Conservation (phyloP, 225 moss, liverwort and hornwort genomes). For the Sphagnum contortum region DNA sequence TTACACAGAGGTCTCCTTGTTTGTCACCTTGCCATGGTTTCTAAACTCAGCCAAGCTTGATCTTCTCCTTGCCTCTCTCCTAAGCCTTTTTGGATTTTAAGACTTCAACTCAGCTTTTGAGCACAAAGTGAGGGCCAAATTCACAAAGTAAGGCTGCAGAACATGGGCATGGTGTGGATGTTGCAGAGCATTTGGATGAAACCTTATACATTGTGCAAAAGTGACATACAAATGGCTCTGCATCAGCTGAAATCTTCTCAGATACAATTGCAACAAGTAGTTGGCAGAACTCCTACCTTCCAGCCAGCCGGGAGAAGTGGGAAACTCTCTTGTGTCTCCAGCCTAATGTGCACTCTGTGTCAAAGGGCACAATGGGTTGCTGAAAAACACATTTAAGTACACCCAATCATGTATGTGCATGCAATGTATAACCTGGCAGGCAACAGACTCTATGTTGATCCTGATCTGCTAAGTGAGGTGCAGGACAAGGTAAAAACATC, state of each 20-base stretch:
- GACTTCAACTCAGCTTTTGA: too few relatives aligned
- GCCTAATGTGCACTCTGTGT: slow-evolving; percentile 9
- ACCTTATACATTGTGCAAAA: slow-evolving; percentile 39
- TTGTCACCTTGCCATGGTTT: slow-evolving; percentile 58
- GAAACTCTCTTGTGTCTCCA: slow-evolving; percentile 20
- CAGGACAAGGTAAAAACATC: slow-evolving; percentile 34
- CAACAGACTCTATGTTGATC: slow-evolving; percentile 46
- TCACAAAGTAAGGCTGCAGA: too few relatives aligned
- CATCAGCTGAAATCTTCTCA: slow-evolving; percentile 29
- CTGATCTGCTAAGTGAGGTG: slow-evolving; percentile 39
- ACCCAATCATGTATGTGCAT: slow-evolving; percentile 22
- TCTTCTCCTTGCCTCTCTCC: too few relatives aligned
- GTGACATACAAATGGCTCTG: slow-evolving; percentile 14
- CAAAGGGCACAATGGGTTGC: slow-evolving; percentile 31
- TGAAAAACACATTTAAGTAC: slow-evolving; percentile 43
- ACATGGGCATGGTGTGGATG: too few relatives aligned
- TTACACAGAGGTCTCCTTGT: slow-evolving; percentile 47
- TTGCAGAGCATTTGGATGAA: slow-evolving; percentile 52
- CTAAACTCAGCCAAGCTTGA: slow-evolving; percentile 43
- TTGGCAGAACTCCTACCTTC: slow-evolving; percentile 40
- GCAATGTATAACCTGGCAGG: slow-evolving; percentile 36
- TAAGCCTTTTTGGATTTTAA: too few relatives aligned
- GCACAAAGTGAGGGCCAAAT: too few relatives aligned
- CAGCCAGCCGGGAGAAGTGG: slow-evolving; percentile 31
- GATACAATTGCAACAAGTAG: slow-evolving; percentile 46